Evolutionary conservation across 2,329 filamentous ascomycete species (phyloP).

Genomic region (Colletotrichum liaoningense): DNA sequence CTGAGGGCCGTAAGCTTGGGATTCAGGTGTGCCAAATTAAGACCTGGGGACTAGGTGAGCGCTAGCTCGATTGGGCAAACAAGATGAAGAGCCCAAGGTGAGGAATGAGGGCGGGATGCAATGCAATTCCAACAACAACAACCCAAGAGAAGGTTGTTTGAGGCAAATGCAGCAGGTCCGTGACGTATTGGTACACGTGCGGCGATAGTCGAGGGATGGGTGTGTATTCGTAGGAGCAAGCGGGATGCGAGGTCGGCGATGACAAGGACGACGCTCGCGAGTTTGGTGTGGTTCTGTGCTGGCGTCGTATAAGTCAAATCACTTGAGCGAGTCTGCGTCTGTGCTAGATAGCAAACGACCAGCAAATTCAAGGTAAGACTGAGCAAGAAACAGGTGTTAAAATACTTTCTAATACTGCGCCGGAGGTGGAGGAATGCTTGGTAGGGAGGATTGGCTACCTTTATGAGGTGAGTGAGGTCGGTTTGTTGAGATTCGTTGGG

Average conservation of each 20-base stretch:
- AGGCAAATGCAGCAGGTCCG: background rate
- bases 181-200: background rate
- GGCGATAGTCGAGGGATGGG: background rate
- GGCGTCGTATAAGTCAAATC: conserved; percentile 19
- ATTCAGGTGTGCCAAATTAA: conserved; percentile 31
- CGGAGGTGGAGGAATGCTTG: too few species aligned
- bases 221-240: background rate
- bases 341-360: background rate
- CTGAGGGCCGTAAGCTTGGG: conserved; percentile 5
- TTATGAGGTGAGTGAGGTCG: background rate
- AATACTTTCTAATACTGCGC: background rate
- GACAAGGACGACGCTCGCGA: background rate
- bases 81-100: background rate
- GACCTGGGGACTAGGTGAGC: conserved; percentile 5
- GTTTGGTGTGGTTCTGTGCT: background rate
- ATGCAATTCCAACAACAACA: background rate
- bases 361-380: background rate
- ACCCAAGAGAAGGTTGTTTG: background rate
- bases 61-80: conserved; percentile 3
- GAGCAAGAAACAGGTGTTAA: background rate
- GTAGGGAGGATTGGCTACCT: background rate
- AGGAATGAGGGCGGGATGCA: background rate
- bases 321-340: background rate
- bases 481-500: background rate
- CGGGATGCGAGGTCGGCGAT: background rate